Evolutionary conservation across 1,284 basidiomycete genomes (phyloP).

Genomic region (Sanghuangporus sanghuang): DNA sequence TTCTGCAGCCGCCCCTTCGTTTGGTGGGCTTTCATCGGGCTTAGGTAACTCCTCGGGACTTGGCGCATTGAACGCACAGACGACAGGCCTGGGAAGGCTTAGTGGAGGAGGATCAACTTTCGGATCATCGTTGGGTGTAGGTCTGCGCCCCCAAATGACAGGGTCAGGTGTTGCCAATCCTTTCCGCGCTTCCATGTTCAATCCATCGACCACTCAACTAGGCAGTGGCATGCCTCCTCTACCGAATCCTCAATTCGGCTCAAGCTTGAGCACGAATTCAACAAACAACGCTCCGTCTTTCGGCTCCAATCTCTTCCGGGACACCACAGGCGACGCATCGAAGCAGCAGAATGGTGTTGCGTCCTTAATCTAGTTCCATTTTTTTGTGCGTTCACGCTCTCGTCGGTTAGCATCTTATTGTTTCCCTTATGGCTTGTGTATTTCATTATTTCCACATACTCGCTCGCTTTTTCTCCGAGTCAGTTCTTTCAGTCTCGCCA

Average conservation of each 20-base stretch:
- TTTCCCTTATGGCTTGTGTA: neutral
- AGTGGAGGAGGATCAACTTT: slow-evolving; percentile 22
- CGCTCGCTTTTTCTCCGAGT: neutral
- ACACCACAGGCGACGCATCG: slow-evolving; percentile 14
- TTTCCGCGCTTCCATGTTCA: slow-evolving; percentile 64
- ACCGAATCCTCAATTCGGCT: slow-evolving; percentile 15
- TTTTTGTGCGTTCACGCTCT: neutral
- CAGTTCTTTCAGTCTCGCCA: neutral
- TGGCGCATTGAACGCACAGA: slow-evolving; percentile 27
- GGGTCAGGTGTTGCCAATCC: slow-evolving; percentile 64
- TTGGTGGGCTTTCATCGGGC: slow-evolving; percentile 17
- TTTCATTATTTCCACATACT: neutral
- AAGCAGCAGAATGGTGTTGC: slow-evolving; percentile 29
- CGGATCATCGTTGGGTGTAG: slow-evolving; percentile 45
- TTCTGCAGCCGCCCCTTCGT: slow-evolving; percentile 19
- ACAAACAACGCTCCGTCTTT: slow-evolving; percentile 4
- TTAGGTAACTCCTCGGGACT: slow-evolving; percentile 16
- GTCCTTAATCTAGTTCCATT: slow-evolving; percentile 29
- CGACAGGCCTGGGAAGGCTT: slow-evolving; percentile 27
- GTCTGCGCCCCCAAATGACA: slow-evolving; percentile 69
- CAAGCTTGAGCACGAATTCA: slow-evolving; percentile 23
- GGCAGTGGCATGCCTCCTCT: slow-evolving; percentile 10
- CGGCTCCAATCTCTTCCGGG: slow-evolving; percentile 12
- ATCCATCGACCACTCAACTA: slow-evolving; percentile 17
- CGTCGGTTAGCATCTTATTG: neutral